Conservation (phyloP, 495 filamentous ascomycete species). For the Lasiosphaeris hirsuta region DNA sequence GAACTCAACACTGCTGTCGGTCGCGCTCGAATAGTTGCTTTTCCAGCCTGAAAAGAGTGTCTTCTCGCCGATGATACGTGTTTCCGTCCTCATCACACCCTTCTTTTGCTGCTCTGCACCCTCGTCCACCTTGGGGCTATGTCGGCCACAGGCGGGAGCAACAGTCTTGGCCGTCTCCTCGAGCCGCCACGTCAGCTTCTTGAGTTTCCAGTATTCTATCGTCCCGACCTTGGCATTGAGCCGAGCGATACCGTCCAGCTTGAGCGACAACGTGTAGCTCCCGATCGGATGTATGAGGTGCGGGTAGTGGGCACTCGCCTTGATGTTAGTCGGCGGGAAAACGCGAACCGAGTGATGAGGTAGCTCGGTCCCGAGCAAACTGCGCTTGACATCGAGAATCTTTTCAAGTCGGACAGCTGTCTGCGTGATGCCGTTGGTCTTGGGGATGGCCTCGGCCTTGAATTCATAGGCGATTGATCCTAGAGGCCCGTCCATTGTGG, state of each 20-base stretch:
- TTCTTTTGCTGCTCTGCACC: conserved; percentile 56
- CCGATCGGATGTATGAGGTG: conserved; percentile 85
- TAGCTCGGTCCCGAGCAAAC: conserved; percentile 54
- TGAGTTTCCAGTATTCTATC: conserved; percentile 75
- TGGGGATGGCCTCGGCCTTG: conserved; percentile 67
- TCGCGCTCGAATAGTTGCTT: conserved; percentile 68
- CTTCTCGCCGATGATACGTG: conserved; percentile 61
- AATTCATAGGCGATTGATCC: conserved; percentile 77
- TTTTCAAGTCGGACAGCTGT: conserved; percentile 56
- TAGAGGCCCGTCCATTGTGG: conserved; percentile 69
- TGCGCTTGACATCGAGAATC: conserved; percentile 67
- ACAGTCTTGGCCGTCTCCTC: conserved; percentile 80
- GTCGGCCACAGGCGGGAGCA: conserved; percentile 76
- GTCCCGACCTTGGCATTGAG: conserved; percentile 51
- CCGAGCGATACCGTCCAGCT: conserved; percentile 73
- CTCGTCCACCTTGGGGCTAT: conserved; percentile 61
- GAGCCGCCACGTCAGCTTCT: conserved; percentile 88
- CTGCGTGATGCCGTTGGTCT: conserved; percentile 31
- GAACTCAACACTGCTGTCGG: conserved; percentile 72
- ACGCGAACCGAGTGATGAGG: conserved; percentile 83
- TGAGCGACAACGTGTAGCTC: conserved; percentile 72
- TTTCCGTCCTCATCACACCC: conserved; percentile 73
- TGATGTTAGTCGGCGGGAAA: conserved; percentile 93
- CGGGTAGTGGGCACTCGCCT: conserved; percentile 73
- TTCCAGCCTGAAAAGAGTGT: conserved; percentile 75